These are phyloP conservation scores for Cryptomeria japonica DNA, from an alignment of 75 land plant genomes.

Conservation along the genomic window DNA sequence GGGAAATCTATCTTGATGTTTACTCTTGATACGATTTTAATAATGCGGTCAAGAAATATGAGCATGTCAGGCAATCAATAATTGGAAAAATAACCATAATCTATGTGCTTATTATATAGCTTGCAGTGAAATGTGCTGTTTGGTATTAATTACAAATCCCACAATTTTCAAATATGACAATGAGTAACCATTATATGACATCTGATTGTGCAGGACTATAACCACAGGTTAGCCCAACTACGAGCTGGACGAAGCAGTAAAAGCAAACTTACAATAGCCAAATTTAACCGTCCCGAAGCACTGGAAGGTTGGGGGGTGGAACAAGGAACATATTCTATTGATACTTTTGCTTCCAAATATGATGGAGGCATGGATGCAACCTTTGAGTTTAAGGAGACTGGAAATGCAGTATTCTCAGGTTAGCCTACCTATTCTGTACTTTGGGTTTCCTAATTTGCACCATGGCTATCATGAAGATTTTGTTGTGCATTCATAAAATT, in stretches of 20 bases:
- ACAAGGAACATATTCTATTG: constrained; percentile 83
- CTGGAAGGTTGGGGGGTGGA: constrained; percentile 80
- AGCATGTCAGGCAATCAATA: not conserved
- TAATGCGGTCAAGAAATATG: not conserved
- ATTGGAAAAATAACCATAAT: not conserved
- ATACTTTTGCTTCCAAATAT: constrained; percentile 70
- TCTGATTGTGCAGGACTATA: constrained; percentile 71
- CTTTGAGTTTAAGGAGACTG: constrained; percentile 70
- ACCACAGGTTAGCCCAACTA: constrained; percentile 81
- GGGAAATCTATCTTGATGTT: not conserved
- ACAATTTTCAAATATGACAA: not conserved
- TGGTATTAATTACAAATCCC: not conserved
- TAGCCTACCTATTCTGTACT: not conserved
- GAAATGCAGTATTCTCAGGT: constrained; percentile 87
- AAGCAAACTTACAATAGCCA: constrained; percentile 89
- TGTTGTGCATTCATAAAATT: not conserved
- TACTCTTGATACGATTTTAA: not conserved
- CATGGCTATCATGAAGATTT: not conserved
- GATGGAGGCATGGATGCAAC: constrained; percentile 90
- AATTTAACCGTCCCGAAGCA: constrained; percentile 66
- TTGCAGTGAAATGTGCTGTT: not conserved
- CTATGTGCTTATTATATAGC: not conserved
- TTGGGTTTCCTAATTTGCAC: not conserved
- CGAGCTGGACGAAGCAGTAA: constrained; percentile 97
- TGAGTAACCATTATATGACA: constrained; percentile 5